These are phyloP conservation scores for Coemansia sp. DNA, from an alignment of 192 early-diverging fungal species.

Conservation along the genomic window DNA sequence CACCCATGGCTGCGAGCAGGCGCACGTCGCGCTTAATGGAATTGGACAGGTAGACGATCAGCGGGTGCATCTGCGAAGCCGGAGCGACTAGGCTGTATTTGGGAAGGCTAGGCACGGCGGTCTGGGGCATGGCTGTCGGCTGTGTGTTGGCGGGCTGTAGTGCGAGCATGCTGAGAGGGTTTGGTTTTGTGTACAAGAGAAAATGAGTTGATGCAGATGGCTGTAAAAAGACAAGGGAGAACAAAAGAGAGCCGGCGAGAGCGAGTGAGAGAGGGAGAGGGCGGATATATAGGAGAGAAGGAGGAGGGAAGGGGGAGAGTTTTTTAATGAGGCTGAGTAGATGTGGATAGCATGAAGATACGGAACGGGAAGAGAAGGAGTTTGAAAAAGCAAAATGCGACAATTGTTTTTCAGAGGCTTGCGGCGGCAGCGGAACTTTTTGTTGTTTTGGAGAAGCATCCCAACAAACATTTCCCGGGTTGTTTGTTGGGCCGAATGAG, in stretches of 20 bases:
- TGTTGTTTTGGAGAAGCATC: not conserved
- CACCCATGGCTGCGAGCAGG: conserved; percentile 46
- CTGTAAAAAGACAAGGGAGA: not conserved
- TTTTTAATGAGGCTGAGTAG: conserved; percentile 40
- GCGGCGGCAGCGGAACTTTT: conserved; percentile 16
- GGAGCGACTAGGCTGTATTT: conserved; percentile 31
- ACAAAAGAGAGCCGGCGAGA: not conserved
- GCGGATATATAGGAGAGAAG: conserved; percentile 8
- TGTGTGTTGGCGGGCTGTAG: conserved; percentile 13
- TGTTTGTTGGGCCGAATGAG: not conserved
- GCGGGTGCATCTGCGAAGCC: conserved; percentile 11
- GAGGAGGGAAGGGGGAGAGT: conserved; percentile 1
- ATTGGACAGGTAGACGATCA: conserved; percentile 42
- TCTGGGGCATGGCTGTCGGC: conserved; percentile 2
- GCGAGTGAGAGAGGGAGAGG: not conserved
- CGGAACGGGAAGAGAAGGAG: conserved; percentile 16
- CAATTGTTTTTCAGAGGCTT: conserved; percentile 5
- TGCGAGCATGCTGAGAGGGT: conserved; percentile 17
- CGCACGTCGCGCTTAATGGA: conserved; percentile 52
- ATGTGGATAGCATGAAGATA: conserved; percentile 14
- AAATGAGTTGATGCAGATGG: not conserved
- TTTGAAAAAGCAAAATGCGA: conserved; percentile 26
- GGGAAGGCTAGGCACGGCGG: conserved; percentile 7
- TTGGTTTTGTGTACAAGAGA: not conserved
- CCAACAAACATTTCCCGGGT: not conserved